Conservation (phyloP, 768 basidiomycete genomes). For the Boletus rufocinnamomeus region DNA sequence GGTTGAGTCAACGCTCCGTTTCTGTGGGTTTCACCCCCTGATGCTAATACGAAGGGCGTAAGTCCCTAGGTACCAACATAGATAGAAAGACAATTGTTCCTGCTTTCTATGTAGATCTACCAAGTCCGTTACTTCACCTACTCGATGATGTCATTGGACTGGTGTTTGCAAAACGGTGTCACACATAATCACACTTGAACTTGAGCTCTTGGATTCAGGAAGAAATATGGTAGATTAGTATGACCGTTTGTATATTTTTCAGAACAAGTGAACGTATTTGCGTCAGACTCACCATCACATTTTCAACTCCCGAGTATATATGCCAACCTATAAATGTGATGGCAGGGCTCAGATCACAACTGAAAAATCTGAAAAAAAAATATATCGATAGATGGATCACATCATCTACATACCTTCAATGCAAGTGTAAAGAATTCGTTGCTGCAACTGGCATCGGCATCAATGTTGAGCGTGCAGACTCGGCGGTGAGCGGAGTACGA, state of each 20-base stretch:
- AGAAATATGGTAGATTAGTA: too few species aligned
- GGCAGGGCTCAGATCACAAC: too few species aligned
- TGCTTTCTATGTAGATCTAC: background rate
- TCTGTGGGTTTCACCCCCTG: background rate
- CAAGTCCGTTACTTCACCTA: background rate
- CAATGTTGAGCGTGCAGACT: too few species aligned
- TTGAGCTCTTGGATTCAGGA: too few species aligned
- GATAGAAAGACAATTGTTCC: too few species aligned
- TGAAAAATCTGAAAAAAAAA: too few species aligned
- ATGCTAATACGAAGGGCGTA: background rate
- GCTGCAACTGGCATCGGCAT: background rate
- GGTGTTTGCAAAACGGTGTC: too few species aligned
- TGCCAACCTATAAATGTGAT: background rate
- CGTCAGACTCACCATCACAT: background rate
- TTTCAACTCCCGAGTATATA: background rate
- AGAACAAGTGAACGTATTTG: background rate
- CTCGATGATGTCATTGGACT: background rate
- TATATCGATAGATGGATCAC: background rate
- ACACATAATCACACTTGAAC: too few species aligned
- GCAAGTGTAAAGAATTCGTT: background rate
- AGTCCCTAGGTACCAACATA: background rate
- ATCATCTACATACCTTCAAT: background rate
- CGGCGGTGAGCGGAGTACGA: too few species aligned
- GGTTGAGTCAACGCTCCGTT: background rate
- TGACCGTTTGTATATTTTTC: too few species aligned